Percentiles rank a stretch among this genome's conserved stretches.
phyloP scores from a whole-genome alignment of 441 rosid species.

The Kokia cookei region DNA sequence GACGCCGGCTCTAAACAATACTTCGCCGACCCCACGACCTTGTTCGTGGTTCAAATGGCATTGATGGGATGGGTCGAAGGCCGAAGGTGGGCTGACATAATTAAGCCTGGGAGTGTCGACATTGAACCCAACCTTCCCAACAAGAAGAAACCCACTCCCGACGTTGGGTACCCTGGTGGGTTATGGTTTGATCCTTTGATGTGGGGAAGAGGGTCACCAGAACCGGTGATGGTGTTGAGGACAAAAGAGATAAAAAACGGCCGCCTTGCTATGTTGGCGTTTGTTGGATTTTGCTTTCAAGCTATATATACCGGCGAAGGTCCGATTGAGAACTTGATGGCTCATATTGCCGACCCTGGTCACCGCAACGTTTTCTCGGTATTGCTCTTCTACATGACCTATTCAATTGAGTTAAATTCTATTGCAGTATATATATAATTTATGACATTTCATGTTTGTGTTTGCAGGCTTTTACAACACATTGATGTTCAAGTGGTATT shows the following conservation, averaged over 20 bases:
- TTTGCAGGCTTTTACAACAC: slow-evolving; percentile 64
- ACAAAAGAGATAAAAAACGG: slow-evolving; percentile 93
- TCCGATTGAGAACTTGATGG: slow-evolving; percentile 70
- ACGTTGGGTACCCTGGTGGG: slow-evolving; percentile 90
- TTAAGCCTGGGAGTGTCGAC: slow-evolving; percentile 78
- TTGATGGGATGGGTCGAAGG: slow-evolving; percentile 96
- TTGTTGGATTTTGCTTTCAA: slow-evolving; percentile 87
- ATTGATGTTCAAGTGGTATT: slow-evolving; percentile 9
- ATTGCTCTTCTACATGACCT: background rate
- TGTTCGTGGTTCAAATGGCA: slow-evolving; percentile 61
- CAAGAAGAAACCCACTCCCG: slow-evolving; percentile 65
- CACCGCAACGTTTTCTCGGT: slow-evolving; percentile 88
- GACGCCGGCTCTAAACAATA: slow-evolving; percentile 72
- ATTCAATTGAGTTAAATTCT: background rate
- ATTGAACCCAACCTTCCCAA: slow-evolving; percentile 60
- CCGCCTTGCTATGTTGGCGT: slow-evolving; percentile 87
- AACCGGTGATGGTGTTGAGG: slow-evolving; percentile 89
- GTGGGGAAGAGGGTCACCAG: slow-evolving; percentile 97
- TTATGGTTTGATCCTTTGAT: slow-evolving; percentile 80
- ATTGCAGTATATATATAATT: background rate
- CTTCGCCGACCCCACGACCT: slow-evolving; percentile 73
- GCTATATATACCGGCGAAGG: slow-evolving; percentile 66
- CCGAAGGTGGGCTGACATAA: slow-evolving; percentile 86
- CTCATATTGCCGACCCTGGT: slow-evolving; percentile 82
- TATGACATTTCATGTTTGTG: background rate